phyloP scores from a whole-genome alignment of 257 asterid species.

The Cordia subcordata region DNA sequence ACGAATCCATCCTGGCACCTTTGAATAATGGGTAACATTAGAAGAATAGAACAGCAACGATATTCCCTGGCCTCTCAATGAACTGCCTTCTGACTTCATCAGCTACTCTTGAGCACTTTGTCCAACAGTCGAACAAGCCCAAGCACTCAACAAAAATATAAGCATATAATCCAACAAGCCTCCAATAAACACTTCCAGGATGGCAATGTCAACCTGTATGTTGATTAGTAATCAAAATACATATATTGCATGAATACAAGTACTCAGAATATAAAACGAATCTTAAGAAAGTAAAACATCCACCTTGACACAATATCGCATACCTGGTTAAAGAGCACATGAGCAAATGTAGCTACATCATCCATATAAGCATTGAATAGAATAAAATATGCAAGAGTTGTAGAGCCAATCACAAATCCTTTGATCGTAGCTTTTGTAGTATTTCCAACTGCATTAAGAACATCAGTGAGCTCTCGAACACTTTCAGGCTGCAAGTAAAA shows the following conservation, averaged over 20 bases:
- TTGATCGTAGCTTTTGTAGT: conserved; percentile 98
- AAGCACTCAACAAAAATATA: conserved; percentile 89
- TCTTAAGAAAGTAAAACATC: too few relatives aligned
- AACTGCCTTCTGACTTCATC: too few relatives aligned
- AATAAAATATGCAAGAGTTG: conserved; percentile 94
- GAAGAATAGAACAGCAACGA: conserved; percentile 50
- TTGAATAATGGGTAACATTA: too few relatives aligned
- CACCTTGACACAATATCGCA: conserved; percentile 7
- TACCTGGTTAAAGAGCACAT: conserved; percentile 68
- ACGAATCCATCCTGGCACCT: too few relatives aligned
- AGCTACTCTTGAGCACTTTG: conserved; percentile 99
- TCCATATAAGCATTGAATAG: conserved; percentile 99
- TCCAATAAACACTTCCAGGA: conserved; percentile 97
- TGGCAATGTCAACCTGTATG: conserved; percentile 99
- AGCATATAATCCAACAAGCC: conserved; percentile 97
- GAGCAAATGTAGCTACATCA: conserved; percentile 86
- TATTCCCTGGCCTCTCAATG: conserved; percentile 98
- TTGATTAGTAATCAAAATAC: too few relatives aligned
- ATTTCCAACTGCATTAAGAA: conserved; percentile 98
- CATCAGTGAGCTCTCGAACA: conserved; percentile 89
- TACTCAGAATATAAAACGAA: too few relatives aligned
- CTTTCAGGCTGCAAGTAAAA: conserved; percentile 97
- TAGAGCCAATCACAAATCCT: conserved; percentile 99
- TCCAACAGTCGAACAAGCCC: conserved; percentile 99
- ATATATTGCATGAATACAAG: too few relatives aligned